Percentiles rank a stretch among this genome's conserved stretches.
Conservation (phyloP, 148 eudicot species). For the Rhododendron mucronatum region DNA sequence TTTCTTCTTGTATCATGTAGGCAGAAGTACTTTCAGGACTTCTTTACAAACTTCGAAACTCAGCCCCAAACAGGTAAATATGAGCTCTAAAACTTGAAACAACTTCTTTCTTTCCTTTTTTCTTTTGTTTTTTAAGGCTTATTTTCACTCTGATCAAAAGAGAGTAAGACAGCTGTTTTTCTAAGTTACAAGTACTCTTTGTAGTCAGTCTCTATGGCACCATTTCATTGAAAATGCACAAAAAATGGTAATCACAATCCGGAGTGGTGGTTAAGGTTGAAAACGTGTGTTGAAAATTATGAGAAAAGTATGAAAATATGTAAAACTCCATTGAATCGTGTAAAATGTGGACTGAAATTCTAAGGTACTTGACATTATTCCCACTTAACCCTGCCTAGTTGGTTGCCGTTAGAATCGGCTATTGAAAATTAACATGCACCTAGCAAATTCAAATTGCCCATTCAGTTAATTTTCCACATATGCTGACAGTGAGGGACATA, state of each 20-base stretch:
- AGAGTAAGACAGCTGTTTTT: not conserved
- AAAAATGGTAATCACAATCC: not conserved
- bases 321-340: not conserved
- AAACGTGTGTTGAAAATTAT: not conserved
- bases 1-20: conserved; percentile 21
- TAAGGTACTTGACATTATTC: not conserved
- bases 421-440: not conserved
- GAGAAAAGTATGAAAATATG: not conserved
- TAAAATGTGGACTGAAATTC: not conserved
- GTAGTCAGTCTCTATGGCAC: not conserved
- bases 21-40: conserved; percentile 91
- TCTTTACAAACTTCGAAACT: conserved; percentile 61
- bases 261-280: not conserved
- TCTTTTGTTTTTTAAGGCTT: not conserved
- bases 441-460: not conserved
- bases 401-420: not conserved
- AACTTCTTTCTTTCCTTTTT: not conserved
- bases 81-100: not conserved
- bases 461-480: not conserved
- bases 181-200: not conserved
- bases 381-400: not conserved
- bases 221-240: not conserved
- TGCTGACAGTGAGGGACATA: not conserved
- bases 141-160: not conserved
- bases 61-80: conserved; percentile 76